These are phyloP conservation scores for Trypanosoma platydactyli DNA, from an alignment of 208 protist genomes.

Conservation along the genomic window DNA sequence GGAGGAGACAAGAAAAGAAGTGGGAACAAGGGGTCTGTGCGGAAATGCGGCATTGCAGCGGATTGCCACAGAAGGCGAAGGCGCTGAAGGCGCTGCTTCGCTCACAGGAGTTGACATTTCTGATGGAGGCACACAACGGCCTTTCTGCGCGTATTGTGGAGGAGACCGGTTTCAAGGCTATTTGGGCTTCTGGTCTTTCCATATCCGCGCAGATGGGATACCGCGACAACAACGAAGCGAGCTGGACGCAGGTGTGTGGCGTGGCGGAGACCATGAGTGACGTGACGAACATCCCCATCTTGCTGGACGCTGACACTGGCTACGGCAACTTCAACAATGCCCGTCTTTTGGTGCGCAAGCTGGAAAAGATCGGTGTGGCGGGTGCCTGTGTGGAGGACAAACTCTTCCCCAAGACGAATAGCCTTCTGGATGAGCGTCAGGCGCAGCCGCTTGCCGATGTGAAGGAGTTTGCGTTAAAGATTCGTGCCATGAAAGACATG, in stretches of 20 bases:
- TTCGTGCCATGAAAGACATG: slow-evolving; percentile 72
- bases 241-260: slow-evolving; percentile 62
- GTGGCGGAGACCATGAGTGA: slow-evolving; percentile 77
- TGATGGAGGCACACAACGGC: slow-evolving; percentile 87
- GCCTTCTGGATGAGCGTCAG: slow-evolving; percentile 40
- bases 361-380: slow-evolving; percentile 71
- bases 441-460: slow-evolving; percentile 73
- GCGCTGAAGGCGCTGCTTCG: slow-evolving; percentile 26
- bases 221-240: slow-evolving; percentile 74
- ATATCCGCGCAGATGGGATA: slow-evolving; percentile 69
- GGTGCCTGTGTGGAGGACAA: slow-evolving; percentile 86
- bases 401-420: slow-evolving; percentile 83
- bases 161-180: slow-evolving; percentile 67
- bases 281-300: slow-evolving; percentile 66
- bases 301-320: slow-evolving; percentile 81
- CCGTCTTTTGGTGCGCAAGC: slow-evolving; percentile 55
- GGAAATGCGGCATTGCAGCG: slow-evolving; percentile 34
- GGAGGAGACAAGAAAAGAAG: slow-evolving; percentile 4
- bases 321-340: slow-evolving; percentile 86
- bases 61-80: slow-evolving; percentile 28
- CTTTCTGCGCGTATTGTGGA: slow-evolving; percentile 73
- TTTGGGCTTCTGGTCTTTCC: slow-evolving; percentile 76
- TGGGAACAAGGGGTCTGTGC: not conserved
- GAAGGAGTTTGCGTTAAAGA: slow-evolving; percentile 72
- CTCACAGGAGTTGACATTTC: slow-evolving; percentile 26